Conservation (phyloP, 2,329 filamentous ascomycete species). For the Botrytis porri region DNA sequence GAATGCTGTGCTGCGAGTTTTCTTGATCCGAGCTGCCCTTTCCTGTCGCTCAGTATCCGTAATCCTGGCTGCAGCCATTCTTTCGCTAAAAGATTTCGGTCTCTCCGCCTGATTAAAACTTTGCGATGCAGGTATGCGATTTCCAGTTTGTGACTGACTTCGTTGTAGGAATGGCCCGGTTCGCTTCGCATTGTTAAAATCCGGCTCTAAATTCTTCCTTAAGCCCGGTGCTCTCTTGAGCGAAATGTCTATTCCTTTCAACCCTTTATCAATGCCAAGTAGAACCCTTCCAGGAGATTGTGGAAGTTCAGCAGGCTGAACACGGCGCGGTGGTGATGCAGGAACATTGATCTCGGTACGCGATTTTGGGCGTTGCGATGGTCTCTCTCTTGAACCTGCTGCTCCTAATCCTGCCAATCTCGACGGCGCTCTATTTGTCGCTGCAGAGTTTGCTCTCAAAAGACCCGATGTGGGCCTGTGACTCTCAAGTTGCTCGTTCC, state of each 20-base stretch:
- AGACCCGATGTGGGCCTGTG: constrained; percentile 22
- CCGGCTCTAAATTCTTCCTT: constrained; percentile 39
- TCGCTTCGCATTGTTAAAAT: constrained; percentile 33
- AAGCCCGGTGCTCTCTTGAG: constrained; percentile 67
- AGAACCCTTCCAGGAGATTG: constrained; percentile 76
- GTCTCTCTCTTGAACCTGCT: constrained; percentile 22
- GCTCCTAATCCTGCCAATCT: constrained; percentile 27
- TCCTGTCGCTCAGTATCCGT: constrained; percentile 53
- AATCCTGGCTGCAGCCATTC: constrained; percentile 67
- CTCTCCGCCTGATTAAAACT: constrained; percentile 41
- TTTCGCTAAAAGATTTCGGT: constrained; percentile 71
- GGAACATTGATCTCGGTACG: constrained; percentile 66
- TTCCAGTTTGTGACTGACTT: constrained; percentile 38
- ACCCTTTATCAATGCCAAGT: constrained; percentile 85
- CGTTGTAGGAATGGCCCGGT: constrained; percentile 46
- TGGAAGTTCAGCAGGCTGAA: constrained; percentile 50
- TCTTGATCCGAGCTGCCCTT: constrained; percentile 51
- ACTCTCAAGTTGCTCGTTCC: constrained; percentile 12
- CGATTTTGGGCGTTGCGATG: constrained; percentile 34
- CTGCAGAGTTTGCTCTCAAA: constrained; percentile 30
- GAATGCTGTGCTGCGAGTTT: constrained; percentile 55
- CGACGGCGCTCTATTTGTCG: constrained; percentile 31
- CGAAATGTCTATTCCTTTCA: constrained; percentile 77
- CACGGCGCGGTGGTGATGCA: constrained; percentile 64
- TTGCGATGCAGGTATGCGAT: constrained; percentile 26